phyloP scores from a whole-genome alignment of 2,329 filamentous ascomycete species.

The Blastomyces gilchristii region DNA sequence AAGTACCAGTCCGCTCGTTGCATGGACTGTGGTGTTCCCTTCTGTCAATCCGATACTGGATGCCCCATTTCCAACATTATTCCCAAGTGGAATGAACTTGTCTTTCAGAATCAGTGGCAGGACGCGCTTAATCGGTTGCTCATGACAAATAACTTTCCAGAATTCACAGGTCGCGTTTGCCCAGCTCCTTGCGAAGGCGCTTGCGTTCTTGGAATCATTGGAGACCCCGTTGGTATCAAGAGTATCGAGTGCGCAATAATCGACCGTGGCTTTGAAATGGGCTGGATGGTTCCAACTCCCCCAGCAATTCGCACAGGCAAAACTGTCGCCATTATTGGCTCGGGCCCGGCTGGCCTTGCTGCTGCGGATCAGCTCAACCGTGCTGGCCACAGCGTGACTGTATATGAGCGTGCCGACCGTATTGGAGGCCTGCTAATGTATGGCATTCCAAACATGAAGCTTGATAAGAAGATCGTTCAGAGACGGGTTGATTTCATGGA shows the following conservation, averaged over 20 bases:
- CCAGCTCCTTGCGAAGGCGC: slow-evolving; percentile 94
- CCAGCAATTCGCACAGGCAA: slow-evolving; percentile 77
- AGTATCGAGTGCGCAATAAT: slow-evolving; percentile 97
- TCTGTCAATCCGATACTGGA: slow-evolving; percentile 92
- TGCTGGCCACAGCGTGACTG: slow-evolving; percentile 75
- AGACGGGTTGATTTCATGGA: slow-evolving; percentile 93
- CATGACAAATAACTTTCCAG: slow-evolving; percentile 98
- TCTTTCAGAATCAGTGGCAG: slow-evolving; percentile 68
- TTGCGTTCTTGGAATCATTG: slow-evolving; percentile 91
- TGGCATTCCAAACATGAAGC: slow-evolving; percentile 98
- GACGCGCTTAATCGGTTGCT: slow-evolving; percentile 84
- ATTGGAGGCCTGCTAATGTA: slow-evolving; percentile 93
- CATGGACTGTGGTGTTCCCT: slow-evolving; percentile 98
- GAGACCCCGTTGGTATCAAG: slow-evolving; percentile 95
- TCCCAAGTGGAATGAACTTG: slow-evolving; percentile 87
- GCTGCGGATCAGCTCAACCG: slow-evolving; percentile 90
- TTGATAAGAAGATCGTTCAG: slow-evolving; percentile 95
- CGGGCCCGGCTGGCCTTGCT: slow-evolving; percentile 82
- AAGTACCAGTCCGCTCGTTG: slow-evolving; percentile 95
- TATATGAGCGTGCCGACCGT: slow-evolving; percentile 88
- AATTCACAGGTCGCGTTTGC: slow-evolving; percentile 94
- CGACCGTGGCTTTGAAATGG: slow-evolving; percentile 93
- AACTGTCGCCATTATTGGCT: slow-evolving; percentile 79
- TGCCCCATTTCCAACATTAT: slow-evolving; percentile 97
- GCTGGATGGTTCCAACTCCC: slow-evolving; percentile 84